Conservation (phyloP, 2,329 filamentous ascomycete species). For the Hypoxylon sp. region DNA sequence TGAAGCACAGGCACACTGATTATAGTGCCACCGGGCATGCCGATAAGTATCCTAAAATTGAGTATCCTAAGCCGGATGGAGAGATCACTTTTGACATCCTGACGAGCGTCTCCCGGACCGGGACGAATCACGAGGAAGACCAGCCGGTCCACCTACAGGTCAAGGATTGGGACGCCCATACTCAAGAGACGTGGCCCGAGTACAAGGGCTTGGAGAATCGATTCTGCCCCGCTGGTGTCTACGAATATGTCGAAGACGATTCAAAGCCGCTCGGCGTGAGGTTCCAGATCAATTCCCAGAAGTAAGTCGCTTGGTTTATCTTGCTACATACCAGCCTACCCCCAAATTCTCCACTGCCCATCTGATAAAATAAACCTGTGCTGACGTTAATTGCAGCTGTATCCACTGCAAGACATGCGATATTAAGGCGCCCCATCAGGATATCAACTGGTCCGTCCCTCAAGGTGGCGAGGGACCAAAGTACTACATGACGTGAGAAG, state of each 20-base stretch:
- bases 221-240: conserved; percentile 97
- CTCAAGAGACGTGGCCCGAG: conserved; percentile 83
- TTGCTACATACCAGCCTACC: too few relatives aligned
- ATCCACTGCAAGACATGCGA: conserved; percentile 99
- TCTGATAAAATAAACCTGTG: too few relatives aligned
- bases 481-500: conserved; percentile 75
- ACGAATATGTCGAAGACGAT: conserved; percentile 96
- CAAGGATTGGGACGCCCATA: conserved; percentile 93
- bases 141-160: conserved; percentile 97
- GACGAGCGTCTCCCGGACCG: conserved; percentile 93
- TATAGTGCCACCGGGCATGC: conserved; percentile 84
- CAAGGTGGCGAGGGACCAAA: conserved; percentile 87
- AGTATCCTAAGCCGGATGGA: conserved; percentile 96
- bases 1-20: conserved; percentile 86
- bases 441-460: conserved; percentile 97
- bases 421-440: conserved; percentile 96
- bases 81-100: conserved; percentile 96
- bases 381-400: conserved; percentile 73
- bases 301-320: too few relatives aligned
- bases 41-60: conserved; percentile 86
- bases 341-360: too few relatives aligned
- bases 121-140: conserved; percentile 98
- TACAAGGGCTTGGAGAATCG: conserved; percentile 96
- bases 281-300: conserved; percentile 98
- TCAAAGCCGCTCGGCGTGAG: conserved; percentile 88